Evolutionary conservation across 2,329 filamentous ascomycete genomes (phyloP).

Genomic region (Magnaporthiopsis incrustans): DNA sequence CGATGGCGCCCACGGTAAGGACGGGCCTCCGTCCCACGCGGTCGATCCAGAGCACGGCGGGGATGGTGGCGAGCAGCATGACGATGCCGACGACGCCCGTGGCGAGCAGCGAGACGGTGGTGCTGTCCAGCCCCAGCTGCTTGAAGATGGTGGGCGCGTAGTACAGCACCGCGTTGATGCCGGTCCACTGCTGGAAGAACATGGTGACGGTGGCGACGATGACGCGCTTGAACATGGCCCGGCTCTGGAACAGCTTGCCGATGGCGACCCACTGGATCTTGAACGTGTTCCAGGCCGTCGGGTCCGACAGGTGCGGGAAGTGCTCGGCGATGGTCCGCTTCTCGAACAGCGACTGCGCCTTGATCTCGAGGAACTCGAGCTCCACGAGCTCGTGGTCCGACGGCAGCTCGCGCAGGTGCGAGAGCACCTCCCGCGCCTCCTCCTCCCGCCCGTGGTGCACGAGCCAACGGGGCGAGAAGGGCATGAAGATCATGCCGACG

Average conservation of each 20-base stretch:
- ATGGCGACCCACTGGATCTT: constrained; percentile 64
- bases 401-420: constrained; percentile 53
- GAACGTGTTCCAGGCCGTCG: constrained; percentile 54
- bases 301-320: constrained; percentile 56
- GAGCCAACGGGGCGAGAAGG: constrained; percentile 70
- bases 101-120: constrained; percentile 50
- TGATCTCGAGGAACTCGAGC: constrained; percentile 76
- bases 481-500: constrained; percentile 70
- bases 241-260: constrained; percentile 54
- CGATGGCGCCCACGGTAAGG: constrained; percentile 55
- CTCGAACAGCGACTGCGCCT: constrained; percentile 70
- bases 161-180: constrained; percentile 55
- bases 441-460: constrained; percentile 61
- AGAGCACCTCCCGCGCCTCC: constrained; percentile 57
- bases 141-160: constrained; percentile 65
- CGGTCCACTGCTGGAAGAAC: constrained; percentile 48
- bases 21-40: constrained; percentile 55
- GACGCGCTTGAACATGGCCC: constrained; percentile 59
- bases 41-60: constrained; percentile 59
- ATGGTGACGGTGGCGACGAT: constrained; percentile 55
- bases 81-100: constrained; percentile 65
- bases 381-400: constrained; percentile 60
- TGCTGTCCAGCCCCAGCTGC: constrained; percentile 50
- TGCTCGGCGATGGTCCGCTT: constrained; percentile 60
- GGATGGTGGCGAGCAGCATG: constrained; percentile 61